Conservation (phyloP, 768 basidiomycete species). For the Tulasnella sp. region DNA sequence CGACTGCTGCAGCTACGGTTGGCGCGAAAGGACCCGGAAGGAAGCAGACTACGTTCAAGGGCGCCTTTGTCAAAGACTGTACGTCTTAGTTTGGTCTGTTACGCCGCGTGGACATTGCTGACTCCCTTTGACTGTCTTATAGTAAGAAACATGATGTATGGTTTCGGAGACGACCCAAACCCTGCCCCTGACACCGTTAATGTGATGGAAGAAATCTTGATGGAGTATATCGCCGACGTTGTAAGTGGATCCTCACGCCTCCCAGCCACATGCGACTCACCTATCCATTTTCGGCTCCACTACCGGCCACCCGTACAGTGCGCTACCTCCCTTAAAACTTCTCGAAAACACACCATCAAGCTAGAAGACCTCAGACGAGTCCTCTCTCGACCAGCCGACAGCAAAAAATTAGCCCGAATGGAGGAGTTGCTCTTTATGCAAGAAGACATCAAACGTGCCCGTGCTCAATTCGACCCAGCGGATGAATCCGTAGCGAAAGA, state of each 20-base stretch:
- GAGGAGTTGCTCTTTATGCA: constrained; percentile 54
- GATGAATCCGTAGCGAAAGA: constrained; percentile 27
- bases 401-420: constrained; percentile 85
- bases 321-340: constrained; percentile 11
- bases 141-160: constrained; percentile 87
- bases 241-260: constrained; percentile 41
- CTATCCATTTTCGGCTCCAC: neutral
- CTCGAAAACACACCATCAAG: constrained; percentile 28
- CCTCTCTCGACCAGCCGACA: constrained; percentile 76
- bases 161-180: constrained; percentile 86
- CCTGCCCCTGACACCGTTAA: constrained; percentile 81
- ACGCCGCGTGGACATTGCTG: neutral
- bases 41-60: constrained; percentile 14
- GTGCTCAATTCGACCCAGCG: constrained; percentile 62
- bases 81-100: neutral
- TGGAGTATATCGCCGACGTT: constrained; percentile 84
- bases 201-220: constrained; percentile 88
- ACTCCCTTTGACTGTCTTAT: neutral
- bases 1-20: neutral
- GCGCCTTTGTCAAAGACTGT: constrained; percentile 20
- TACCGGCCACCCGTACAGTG: neutral
- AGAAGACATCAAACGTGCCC: constrained; percentile 21
- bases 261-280: no score
- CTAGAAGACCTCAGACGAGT: constrained; percentile 80
- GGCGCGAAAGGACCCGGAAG: neutral